A percentile compares a stretch with the other conserved stretches of the same genome.
These are phyloP conservation scores for Piromyces finnis DNA, from an alignment of 192 early-diverging fungal species.

Conservation along the genomic window DNA sequence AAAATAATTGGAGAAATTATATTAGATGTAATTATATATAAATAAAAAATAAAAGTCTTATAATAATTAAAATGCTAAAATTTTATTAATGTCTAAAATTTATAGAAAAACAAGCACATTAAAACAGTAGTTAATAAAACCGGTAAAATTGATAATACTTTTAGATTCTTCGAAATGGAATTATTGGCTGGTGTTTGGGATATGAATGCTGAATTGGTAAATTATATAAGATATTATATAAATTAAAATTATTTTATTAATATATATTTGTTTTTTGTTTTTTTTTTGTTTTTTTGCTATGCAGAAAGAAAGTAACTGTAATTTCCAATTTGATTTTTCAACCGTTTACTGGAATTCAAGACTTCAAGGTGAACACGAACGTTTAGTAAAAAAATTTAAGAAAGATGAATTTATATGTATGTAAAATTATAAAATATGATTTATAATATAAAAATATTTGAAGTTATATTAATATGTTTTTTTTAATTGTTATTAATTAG, in stretches of 20 bases:
- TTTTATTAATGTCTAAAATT: no score
- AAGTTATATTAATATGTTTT: no score
- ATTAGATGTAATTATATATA: conserved; percentile 44
- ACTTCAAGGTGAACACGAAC: conserved; percentile 82
- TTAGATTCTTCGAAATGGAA: conserved; percentile 94
- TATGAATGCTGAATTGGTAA: conserved; percentile 70
- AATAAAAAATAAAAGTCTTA: no score
- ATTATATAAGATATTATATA: conserved; percentile 1
- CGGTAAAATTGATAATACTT: conserved; percentile 84
- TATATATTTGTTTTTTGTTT: not conserved
- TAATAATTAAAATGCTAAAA: no score
- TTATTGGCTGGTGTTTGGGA: conserved; percentile 75
- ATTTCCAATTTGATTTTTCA: conserved; percentile 85
- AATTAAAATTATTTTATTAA: conserved; percentile 2
- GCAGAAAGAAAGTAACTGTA: conserved; percentile 77
- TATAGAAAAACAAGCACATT: conserved; percentile 70
- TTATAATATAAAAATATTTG: no score
- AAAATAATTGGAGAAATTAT: conserved; percentile 83
- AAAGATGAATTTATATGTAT: conserved; percentile 52
- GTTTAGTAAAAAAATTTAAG: conserved; percentile 62
- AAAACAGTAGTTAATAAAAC: conserved; percentile 93
- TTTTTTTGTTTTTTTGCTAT: not conserved
- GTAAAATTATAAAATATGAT: not conserved
- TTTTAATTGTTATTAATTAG: not conserved
- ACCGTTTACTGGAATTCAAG: conserved; percentile 99